Base-by-base conservation (phyloP, 116 monocot species). In the Posidonia oceanica region DNA sequence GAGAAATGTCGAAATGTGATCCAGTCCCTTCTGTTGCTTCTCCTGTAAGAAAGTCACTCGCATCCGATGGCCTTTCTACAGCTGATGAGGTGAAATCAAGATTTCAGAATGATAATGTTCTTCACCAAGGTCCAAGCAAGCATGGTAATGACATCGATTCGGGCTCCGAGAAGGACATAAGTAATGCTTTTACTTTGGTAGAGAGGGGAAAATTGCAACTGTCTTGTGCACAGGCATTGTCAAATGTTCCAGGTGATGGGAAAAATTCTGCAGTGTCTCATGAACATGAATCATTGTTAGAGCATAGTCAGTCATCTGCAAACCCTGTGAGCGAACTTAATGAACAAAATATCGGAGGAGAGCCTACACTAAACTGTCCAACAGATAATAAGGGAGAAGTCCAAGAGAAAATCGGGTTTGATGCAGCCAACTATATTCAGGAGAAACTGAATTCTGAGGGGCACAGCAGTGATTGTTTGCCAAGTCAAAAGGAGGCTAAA, bases 1-100 rank as follows among this genome's bases (percentile, higher is more conserved):
- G 89, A 63, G 88, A 96, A 75, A 89, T 96, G 42, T 83, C 82
- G 11, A 90, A 87, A 73, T 83, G 86, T 52, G 82, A 80, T 16
- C 61, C 74, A 54, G 61, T 71, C 61, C 84, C 88, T 37, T 75
- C 86, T 13, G 40, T 69, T 44, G 67, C 58, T 69, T 85, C 93
- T 74, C 79, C 86, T 37, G 56, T 63, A 64, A 66, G 74, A 59
- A 59, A 42, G 42, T 75, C 78, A 59, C 73, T 79, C n/a, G 65
- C 61, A 42, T 37, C 56, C 13, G 82, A 86, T 5, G 65, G 40
- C 20, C 74, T 29, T 65, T 74, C 55, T 37, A 41, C 15, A 14
- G 36, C 53, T 44, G 72, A 67, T 67, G 71, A 70, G 36, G 69
- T 48, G 23, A 77, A 88, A 42, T 20, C 71, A 18, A 75, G 59